Conservation (phyloP, 2,329 filamentous ascomycete genomes). For the Fusarium anthophilum region DNA sequence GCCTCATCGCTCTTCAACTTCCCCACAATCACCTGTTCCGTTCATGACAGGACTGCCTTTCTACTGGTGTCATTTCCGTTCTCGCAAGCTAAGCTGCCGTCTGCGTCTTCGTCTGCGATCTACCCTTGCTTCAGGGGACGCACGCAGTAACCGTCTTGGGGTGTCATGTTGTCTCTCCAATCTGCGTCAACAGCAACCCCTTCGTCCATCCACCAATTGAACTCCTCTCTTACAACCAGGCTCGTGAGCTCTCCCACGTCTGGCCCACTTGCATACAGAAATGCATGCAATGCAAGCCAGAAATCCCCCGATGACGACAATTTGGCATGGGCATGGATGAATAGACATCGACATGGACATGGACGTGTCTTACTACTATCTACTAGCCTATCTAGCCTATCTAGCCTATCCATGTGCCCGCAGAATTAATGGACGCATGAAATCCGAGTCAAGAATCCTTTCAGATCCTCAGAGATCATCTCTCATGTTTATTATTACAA, state of each 20-base stretch:
- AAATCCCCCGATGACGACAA: conserved; percentile 38
- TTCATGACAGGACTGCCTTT: conserved; percentile 4
- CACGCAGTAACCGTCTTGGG: conserved; percentile 12
- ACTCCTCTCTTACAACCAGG: conserved; percentile 23
- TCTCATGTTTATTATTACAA: neutral
- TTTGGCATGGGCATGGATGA: conserved; percentile 18
- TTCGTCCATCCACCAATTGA: conserved; percentile 28
- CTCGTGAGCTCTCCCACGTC: conserved; percentile 26
- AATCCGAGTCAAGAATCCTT: conserved; percentile 19
- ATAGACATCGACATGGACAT: neutral
- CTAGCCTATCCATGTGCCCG: conserved; percentile 20
- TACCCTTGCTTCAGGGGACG: conserved; percentile 28
- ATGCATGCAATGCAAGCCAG: conserved; percentile 31
- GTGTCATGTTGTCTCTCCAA: conserved; percentile 31
- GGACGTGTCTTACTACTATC: conserved; percentile 12
- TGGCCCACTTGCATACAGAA: conserved; percentile 26
- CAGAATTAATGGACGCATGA: conserved; percentile 5
- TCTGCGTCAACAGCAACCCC: conserved; percentile 24
- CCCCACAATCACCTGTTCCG: conserved; percentile 37
- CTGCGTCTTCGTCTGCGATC: conserved; percentile 23
- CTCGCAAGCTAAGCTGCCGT: conserved; percentile 16
- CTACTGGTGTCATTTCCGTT: conserved; percentile 20
- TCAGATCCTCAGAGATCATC: conserved; percentile 14
- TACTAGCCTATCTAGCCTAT: neutral
- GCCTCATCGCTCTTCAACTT: conserved; percentile 21